Evolutionary conservation across 805 yeast genomes (phyloP), one percentile per base, ranked within the genome.

Genomic region (Hanseniaspora mollemarum): DNA sequence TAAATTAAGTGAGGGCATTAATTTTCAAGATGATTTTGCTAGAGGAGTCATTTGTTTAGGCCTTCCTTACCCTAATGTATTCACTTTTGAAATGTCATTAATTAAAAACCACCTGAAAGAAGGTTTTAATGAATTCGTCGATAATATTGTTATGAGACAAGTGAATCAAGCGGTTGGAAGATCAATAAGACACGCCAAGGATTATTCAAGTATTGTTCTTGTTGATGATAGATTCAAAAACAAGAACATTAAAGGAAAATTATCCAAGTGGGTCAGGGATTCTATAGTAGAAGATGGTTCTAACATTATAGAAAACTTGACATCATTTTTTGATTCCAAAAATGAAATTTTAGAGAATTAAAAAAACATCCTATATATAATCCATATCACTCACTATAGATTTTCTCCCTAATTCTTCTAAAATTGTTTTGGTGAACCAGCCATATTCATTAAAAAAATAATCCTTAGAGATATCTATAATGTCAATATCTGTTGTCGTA

Each of bases 131-230:
- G 74, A 73, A 29, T 86, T 77, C 58, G 82, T 84, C 58, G 95
- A 87, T 57, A 86, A 84, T 58, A 68, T 86, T 6, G 87, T 95
- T 60, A 83, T 90, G 92, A 77, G 87, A 48, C 83, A 95, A 0
- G 87, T 88, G 0, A 88, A 88, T 61, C 97, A 88, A 63, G 80
- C 94, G 65, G 81, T 90, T 12, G 97, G 96, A 0, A 73, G 97
- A 56, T 85, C 96, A 6, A 88, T 88, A 36, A 70, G 97, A 54
- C 95, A 88, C 62, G 74, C 73, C 24, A 72, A 74, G 38, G 97
- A 90, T 64, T 87, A 83, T 60, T 81, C 96, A 0, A 73, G 77
- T 15, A 81, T 90, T 6, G 77, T 76, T 57, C 67, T 88, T 36
- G 58, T 87, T 15, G 97, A 90, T 62, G 64, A 63, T 29, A 68